Evolutionary conservation across 805 yeast species (phyloP).

Genomic region (Starmerella davenportii): DNA sequence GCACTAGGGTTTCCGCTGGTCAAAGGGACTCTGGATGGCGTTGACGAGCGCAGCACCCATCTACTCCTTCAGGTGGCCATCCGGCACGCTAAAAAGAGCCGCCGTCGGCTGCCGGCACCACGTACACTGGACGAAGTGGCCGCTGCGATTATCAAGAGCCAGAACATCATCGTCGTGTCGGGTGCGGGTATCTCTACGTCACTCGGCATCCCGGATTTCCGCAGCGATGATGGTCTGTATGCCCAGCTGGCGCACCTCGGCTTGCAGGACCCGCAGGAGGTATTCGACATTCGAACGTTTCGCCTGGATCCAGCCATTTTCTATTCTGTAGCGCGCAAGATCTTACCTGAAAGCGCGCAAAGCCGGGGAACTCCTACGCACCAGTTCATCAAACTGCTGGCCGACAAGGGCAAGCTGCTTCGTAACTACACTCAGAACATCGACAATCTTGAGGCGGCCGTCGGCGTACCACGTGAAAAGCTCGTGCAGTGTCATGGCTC

Average conservation of each 20-base stretch:
- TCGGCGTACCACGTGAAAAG: constrained; percentile 49
- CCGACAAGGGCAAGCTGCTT: constrained; percentile 57
- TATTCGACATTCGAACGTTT: constrained; percentile 58
- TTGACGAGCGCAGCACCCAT: constrained; percentile 12
- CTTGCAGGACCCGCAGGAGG: constrained; percentile 75
- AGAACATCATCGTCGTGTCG: constrained; percentile 53
- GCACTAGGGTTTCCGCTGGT: constrained; percentile 43
- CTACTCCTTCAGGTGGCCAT: constrained; percentile 16
- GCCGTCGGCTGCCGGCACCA: constrained; percentile 14
- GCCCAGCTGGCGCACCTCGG: constrained; percentile 49
- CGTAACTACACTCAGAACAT: constrained; percentile 84
- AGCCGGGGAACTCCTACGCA: constrained; percentile 52
- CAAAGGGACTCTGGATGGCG: constrained; percentile 8
- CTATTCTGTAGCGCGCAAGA: constrained; percentile 71
- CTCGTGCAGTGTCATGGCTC: constrained; percentile 86
- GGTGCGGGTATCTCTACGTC: constrained; percentile 92
- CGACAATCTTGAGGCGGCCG: constrained; percentile 69
- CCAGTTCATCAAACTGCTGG: constrained; percentile 53
- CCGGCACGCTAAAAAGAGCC: constrained; percentile 11
- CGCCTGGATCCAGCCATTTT: constrained; percentile 60
- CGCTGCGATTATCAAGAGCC: constrained; percentile 34
- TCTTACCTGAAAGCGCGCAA: constrained; percentile 46
- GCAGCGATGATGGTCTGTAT: constrained; percentile 77
- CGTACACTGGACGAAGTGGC: constrained; percentile 41
- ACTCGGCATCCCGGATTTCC: constrained; percentile 79